phyloP scores from a whole-genome alignment of 768 basidiomycete species.

The Infundibulicybe gibba region DNA sequence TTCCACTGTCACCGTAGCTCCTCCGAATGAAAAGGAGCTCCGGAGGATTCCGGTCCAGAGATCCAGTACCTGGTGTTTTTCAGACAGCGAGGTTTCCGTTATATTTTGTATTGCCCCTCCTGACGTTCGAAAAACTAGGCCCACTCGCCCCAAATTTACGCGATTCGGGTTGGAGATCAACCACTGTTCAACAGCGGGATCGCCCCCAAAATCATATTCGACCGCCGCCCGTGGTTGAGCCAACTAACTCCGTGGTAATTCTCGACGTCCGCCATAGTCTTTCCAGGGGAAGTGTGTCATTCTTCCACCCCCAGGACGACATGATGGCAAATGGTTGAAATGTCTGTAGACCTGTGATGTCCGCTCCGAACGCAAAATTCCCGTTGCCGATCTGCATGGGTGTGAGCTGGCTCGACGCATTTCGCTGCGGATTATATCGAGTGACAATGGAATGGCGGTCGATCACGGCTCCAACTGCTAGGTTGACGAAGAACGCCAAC shows the following conservation, averaged over 20 bases:
- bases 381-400: conserved; percentile 63
- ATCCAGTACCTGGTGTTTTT: conserved; percentile 40
- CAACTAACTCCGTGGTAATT: conserved; percentile 45
- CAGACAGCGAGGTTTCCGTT: conserved; percentile 31
- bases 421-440: conserved; percentile 47
- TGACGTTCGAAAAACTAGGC: conserved; percentile 36
- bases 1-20: conserved; percentile 29
- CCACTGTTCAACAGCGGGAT: conserved; percentile 45
- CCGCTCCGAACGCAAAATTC: conserved; percentile 58
- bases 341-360: conserved; percentile 57
- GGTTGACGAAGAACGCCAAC: not conserved
- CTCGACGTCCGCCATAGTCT: conserved; percentile 39
- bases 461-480: conserved; percentile 18
- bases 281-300: conserved; percentile 46
- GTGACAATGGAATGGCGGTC: conserved; percentile 42
- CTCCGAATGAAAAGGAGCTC: conserved; percentile 38
- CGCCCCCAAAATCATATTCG: conserved; percentile 50
- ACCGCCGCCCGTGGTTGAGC: conserved; percentile 48
- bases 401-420: conserved; percentile 39
- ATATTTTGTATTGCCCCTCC: conserved; percentile 23
- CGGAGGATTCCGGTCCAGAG: conserved; percentile 53
- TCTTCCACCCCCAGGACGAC: conserved; percentile 62
- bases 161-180: conserved; percentile 56
- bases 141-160: conserved; percentile 49
- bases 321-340: conserved; percentile 52